Evolutionary conservation across 805 yeast species (phyloP).

Genomic region (Peterozyma xylosa): DNA sequence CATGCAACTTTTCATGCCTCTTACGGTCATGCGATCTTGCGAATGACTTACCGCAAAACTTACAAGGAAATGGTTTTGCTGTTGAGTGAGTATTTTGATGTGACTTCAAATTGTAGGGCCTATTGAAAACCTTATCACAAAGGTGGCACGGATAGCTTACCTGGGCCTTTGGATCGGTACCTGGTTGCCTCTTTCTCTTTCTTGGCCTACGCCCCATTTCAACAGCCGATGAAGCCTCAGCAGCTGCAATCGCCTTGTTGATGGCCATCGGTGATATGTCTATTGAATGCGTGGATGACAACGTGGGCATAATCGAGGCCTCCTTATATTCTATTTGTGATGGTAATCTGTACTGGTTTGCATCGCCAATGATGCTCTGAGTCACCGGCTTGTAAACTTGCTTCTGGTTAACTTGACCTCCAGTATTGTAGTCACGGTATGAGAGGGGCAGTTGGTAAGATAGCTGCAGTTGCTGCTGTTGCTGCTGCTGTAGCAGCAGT

Average conservation of each 20-base stretch:
- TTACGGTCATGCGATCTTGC: constrained; percentile 74
- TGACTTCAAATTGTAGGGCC: constrained; percentile 41
- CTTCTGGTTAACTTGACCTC: no score
- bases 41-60: constrained; percentile 57
- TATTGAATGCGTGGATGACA: not conserved
- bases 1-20: constrained; percentile 70
- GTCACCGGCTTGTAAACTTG: no score
- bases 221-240: constrained; percentile 8
- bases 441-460: no score
- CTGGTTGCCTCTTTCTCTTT: not conserved
- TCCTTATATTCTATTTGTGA: not conserved
- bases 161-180: not conserved
- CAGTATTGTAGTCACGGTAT: no score
- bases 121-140: constrained; percentile 38
- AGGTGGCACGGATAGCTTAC: constrained; percentile 27
- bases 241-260: constrained; percentile 9
- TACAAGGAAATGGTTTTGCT: constrained; percentile 64
- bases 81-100: constrained; percentile 51
- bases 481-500: no score
- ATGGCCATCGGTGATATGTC: constrained; percentile 20
- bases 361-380: no score
- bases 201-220: constrained; percentile 4
- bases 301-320: no score
- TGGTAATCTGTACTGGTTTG: not conserved
- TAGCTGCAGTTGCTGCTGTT: no score